Evolutionary conservation across 495 filamentous ascomycete species (phyloP), one percentile per base, ranked within the genome.

Genomic region (Lophiostoma macrostomum): DNA sequence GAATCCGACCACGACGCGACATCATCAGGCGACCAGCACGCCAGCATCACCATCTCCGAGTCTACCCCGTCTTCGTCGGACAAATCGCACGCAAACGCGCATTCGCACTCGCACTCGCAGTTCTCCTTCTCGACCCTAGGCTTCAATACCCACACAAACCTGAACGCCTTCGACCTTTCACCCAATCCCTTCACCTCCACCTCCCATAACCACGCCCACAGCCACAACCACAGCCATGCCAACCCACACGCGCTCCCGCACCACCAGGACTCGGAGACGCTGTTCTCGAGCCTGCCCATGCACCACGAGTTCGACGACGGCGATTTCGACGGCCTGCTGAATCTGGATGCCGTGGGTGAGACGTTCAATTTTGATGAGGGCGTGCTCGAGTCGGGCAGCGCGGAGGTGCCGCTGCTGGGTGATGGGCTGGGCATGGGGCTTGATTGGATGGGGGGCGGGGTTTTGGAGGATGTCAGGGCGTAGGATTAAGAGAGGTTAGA

Each of bases 341-440:
- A 64, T 58, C 30, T 60, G 28, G 61, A 64, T 42, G 61, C 47
- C 18, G 58, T 58, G 52, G 57, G 52, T 7, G 61, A 58, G 53
- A 45, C 53, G 42, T 58, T 61, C 34, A 38, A 23, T 29, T 64
- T 55, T 16, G 56, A 64, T 30, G 60, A 60, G 27, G 61, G 44
- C 41, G 32, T n/a, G 50, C 22, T 60, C 3, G 55, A 58, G 10
- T n/a, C n/a, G n/a, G n/a, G n/a, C n/a, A 25, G 19, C 24, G 61
- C 34, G 50, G 49, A 69, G 63, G 58, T 31, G 55, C 50, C 71
- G 64, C 66, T 70, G 31, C 63, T 65, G 12, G 69, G 68, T 54
- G 66, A 56, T 44, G 62, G 36, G 29, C 62, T 67, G 19, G 67
- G 67, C 50, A 67, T 57, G 47, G 64, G 44, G 70, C 69, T 51